Conservation (phyloP, 352 stramenopile species). For the Globisporangium radiosum region DNA sequence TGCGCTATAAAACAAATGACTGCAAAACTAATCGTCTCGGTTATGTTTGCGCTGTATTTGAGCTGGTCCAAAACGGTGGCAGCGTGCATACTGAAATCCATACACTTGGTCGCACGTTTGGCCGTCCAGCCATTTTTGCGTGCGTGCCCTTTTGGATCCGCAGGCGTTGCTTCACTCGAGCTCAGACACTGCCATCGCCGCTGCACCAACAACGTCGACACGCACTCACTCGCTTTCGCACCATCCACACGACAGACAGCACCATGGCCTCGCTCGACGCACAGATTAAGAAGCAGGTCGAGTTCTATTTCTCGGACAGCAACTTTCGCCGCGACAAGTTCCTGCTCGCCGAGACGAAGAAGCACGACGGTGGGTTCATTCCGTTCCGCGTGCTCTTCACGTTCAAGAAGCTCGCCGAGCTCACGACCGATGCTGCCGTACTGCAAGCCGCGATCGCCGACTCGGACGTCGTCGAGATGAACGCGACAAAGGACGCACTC, state of each 20-base stretch:
- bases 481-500: conserved; percentile 65
- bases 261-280: conserved; percentile 52
- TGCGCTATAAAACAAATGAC: background rate
- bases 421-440: conserved; percentile 70
- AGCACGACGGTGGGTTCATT: conserved; percentile 76
- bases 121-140: no score
- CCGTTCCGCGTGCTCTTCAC: conserved; percentile 84
- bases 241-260: background rate
- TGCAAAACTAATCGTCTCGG: no score
- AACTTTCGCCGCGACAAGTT: conserved; percentile 91
- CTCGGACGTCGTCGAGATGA: conserved; percentile 78
- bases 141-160: no score
- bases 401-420: conserved; percentile 88
- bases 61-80: no score
- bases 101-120: no score
- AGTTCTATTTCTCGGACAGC: conserved; percentile 92
- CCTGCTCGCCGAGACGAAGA: conserved; percentile 80
- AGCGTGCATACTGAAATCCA: no score
- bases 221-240: background rate
- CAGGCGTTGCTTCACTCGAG: no score
- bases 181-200: background rate
- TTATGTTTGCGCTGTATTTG: no score
- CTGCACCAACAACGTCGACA: background rate
- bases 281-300: conserved; percentile 87
- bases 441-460: conserved; percentile 60